phyloP scores from a whole-genome alignment of 2,329 filamentous ascomycete species.

The Hyphodiscus sp. region DNA sequence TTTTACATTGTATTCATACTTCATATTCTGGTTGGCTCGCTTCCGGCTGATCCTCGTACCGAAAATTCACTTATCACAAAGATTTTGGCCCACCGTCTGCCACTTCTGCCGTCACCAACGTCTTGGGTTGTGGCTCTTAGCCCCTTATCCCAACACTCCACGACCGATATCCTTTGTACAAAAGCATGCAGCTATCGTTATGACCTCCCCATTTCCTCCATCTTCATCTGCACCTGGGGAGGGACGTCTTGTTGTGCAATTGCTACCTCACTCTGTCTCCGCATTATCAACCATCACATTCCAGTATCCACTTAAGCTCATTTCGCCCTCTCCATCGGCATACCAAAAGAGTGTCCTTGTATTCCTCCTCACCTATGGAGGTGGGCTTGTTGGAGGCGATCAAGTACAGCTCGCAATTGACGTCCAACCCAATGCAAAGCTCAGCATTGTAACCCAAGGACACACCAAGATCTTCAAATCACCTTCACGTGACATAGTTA shows the following conservation, averaged over 20 bases:
- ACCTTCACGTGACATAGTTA: slow-evolving; percentile 45
- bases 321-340: slow-evolving; percentile 66
- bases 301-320: slow-evolving; percentile 91
- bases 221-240: slow-evolving; percentile 70
- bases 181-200: slow-evolving; percentile 4
- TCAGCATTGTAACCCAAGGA: slow-evolving; percentile 65
- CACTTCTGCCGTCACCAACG: too few relatives aligned
- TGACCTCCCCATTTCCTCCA: slow-evolving; percentile 41
- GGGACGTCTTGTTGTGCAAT: slow-evolving; percentile 67
- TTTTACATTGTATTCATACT: too few relatives aligned
- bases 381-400: slow-evolving; percentile 86
- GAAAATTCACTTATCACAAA: too few relatives aligned
- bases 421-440: slow-evolving; percentile 56
- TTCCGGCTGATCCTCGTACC: too few relatives aligned
- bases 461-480: slow-evolving; percentile 97
- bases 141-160: too few relatives aligned
- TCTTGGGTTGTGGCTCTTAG: too few relatives aligned
- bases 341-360: slow-evolving; percentile 66
- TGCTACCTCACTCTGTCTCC: slow-evolving; percentile 65
- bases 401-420: slow-evolving; percentile 65
- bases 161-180: too few relatives aligned
- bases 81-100: too few relatives aligned
- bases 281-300: slow-evolving; percentile 72
- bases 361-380: slow-evolving; percentile 90
- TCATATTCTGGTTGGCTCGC: too few relatives aligned